These are phyloP conservation scores for Trichophyton mentagrophytes DNA, from an alignment of 2,329 filamentous ascomycete species.

Conservation along the genomic window DNA sequence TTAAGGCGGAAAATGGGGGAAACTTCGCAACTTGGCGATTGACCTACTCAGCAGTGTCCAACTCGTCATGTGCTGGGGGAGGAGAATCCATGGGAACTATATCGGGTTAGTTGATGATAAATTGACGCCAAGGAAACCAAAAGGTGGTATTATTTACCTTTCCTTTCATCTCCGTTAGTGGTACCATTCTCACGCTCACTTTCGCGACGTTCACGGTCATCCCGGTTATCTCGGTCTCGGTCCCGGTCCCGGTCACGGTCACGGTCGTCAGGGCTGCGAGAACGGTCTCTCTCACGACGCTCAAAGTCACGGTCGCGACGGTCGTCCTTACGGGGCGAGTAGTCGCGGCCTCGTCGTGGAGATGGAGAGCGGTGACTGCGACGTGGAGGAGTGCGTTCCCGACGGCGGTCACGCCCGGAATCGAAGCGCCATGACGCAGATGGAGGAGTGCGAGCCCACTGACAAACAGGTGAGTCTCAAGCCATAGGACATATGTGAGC, in stretches of 20 bases:
- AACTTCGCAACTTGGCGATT: constrained; percentile 1
- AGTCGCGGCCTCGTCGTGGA: constrained; percentile 51
- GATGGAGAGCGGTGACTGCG: constrained; percentile 51
- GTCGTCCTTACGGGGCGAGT: constrained; percentile 80
- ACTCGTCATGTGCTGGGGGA: constrained; percentile 76
- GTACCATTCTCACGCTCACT: constrained; percentile 62
- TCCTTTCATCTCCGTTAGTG: constrained; percentile 76
- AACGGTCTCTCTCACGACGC: constrained; percentile 60
- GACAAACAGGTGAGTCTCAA: constrained; percentile 14
- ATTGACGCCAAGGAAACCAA: not conserved
- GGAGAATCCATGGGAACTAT: constrained; percentile 56
- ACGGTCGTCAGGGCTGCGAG: constrained; percentile 55
- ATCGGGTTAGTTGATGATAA: constrained; percentile 6
- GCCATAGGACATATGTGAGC: not conserved
- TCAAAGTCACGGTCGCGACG: constrained; percentile 62
- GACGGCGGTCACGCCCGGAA: constrained; percentile 50
- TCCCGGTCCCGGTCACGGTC: constrained; percentile 46
- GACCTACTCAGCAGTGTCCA: constrained; percentile 77
- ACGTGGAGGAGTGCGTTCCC: constrained; percentile 63
- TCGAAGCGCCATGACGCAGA: constrained; percentile 98
- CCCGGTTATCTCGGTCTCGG: constrained; percentile 35
- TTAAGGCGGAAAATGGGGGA: not conserved
- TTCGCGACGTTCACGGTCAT: constrained; percentile 56
- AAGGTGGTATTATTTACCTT: constrained; percentile 46
- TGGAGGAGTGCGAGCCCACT: constrained; percentile 98